Evolutionary conservation across 768 basidiomycete species (phyloP).

Genomic region (Lactarius trivialis): DNA sequence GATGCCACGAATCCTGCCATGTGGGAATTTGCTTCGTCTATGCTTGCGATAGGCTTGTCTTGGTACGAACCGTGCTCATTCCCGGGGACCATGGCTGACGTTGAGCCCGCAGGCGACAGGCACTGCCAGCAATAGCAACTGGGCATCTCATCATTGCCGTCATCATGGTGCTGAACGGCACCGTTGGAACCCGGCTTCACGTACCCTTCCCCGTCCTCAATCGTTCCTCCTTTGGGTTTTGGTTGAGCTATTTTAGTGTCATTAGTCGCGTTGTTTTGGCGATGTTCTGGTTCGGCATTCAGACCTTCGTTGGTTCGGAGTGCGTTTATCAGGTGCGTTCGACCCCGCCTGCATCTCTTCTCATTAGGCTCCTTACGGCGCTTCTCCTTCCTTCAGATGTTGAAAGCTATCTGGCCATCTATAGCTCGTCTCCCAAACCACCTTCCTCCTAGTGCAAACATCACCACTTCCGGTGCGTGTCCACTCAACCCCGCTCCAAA

Average conservation of each 20-base stretch:
- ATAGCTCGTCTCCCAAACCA: slow-evolving; percentile 57
- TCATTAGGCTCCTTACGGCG: not conserved
- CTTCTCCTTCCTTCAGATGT: slow-evolving; percentile 38
- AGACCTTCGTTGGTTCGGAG: slow-evolving; percentile 56
- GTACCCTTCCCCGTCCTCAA: slow-evolving; percentile 74
- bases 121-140: slow-evolving; percentile 60
- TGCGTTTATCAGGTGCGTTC: slow-evolving; percentile 55
- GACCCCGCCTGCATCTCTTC: not conserved
- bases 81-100: not conserved
- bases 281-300: slow-evolving; percentile 79
- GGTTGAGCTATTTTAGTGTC: slow-evolving; percentile 83
- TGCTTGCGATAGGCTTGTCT: slow-evolving; percentile 68
- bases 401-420: slow-evolving; percentile 80
- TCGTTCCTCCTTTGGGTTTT: slow-evolving; percentile 83
- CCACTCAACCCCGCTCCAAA: not conserved
- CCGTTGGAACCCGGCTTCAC: slow-evolving; percentile 69
- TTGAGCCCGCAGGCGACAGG: slow-evolving; percentile 46
- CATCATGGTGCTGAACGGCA: slow-evolving; percentile 73
- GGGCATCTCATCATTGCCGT: slow-evolving; percentile 67
- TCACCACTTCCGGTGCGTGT: slow-evolving; percentile 53
- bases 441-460: slow-evolving; percentile 48
- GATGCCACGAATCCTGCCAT: slow-evolving; percentile 28
- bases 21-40: slow-evolving; percentile 63
- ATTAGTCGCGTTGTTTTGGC: slow-evolving; percentile 67
- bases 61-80: slow-evolving; percentile 37